A percentile compares a stretch with the other conserved stretches of the same genome.
Conservation (phyloP, 1,284 basidiomycete species). For the Cryptococcus wingfieldii region DNA sequence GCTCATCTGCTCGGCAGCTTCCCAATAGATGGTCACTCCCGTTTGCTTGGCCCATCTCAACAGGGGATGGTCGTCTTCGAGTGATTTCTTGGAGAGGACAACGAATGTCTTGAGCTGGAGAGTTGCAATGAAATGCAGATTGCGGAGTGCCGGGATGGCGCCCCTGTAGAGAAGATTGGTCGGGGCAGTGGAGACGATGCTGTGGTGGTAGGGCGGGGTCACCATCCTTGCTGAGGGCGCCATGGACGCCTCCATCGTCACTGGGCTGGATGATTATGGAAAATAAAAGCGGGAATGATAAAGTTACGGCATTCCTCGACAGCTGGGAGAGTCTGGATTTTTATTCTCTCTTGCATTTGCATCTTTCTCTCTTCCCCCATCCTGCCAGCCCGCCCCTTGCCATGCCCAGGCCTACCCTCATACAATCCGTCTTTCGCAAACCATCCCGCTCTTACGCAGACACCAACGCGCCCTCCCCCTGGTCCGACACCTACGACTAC, state of each 20-base stretch:
- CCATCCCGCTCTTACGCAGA: slow-evolving; percentile 42
- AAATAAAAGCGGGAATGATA: no score
- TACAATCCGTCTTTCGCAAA: slow-evolving; percentile 37
- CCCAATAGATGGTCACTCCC: slow-evolving; percentile 31
- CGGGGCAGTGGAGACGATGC: slow-evolving; percentile 11
- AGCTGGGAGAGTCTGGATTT: not conserved
- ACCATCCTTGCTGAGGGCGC: slow-evolving; percentile 8
- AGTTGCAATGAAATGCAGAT: slow-evolving; percentile 31
- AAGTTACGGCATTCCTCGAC: not conserved
- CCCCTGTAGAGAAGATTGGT: slow-evolving; percentile 40
- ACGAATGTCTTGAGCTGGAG: slow-evolving; percentile 58
- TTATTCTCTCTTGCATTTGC: not conserved
- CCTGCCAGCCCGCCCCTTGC: not conserved
- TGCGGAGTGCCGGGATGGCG: slow-evolving; percentile 35
- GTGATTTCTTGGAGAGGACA: slow-evolving; percentile 53
- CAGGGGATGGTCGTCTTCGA: slow-evolving; percentile 29
- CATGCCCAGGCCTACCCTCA: slow-evolving; percentile 43
- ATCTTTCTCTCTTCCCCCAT: not conserved
- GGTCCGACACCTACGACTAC: slow-evolving; percentile 23
- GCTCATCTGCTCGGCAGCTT: slow-evolving; percentile 40
- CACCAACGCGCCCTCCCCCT: slow-evolving; percentile 28
- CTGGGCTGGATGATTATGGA: not conserved
- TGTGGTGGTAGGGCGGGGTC: slow-evolving; percentile 24
- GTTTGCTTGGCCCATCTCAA: slow-evolving; percentile 23
- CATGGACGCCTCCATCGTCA: not conserved